Evolutionary conservation across 768 basidiomycete species (phyloP).

Genomic region (Phanerochaete sordida): DNA sequence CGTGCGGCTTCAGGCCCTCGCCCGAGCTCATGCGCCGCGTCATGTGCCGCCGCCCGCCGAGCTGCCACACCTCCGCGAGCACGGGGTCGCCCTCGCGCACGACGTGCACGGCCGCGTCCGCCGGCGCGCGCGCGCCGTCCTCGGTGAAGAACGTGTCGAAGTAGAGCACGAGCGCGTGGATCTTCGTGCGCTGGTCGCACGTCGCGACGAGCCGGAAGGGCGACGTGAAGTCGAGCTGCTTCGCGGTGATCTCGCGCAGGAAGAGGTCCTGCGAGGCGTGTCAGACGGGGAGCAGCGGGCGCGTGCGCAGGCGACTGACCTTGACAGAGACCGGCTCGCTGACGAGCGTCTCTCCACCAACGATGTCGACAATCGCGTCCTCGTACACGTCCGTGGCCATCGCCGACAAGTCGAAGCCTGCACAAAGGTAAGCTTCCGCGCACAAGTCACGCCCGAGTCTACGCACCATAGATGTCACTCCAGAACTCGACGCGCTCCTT

Average conservation of each 20-base stretch:
- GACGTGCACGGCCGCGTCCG: slow-evolving; percentile 49
- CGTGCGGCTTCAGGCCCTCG: slow-evolving; percentile 39
- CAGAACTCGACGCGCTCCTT: slow-evolving; percentile 88
- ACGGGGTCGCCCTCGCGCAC: slow-evolving; percentile 55
- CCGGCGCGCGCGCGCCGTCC: slow-evolving; percentile 49
- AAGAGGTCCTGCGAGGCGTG: slow-evolving; percentile 61
- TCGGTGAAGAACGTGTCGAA: slow-evolving; percentile 92
- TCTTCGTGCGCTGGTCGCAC: slow-evolving; percentile 54
- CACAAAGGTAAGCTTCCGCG: neutral
- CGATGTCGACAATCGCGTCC: slow-evolving; percentile 83
- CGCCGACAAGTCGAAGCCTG: slow-evolving; percentile 84
- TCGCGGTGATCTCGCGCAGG: slow-evolving; percentile 56
- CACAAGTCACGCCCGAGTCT: too few relatives aligned
- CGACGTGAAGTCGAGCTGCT: slow-evolving; percentile 77
- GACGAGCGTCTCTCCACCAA: slow-evolving; percentile 59
- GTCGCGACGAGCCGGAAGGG: slow-evolving; percentile 74
- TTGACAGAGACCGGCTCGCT: slow-evolving; percentile 65
- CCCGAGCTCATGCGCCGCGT: slow-evolving; percentile 57
- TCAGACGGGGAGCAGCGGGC: neutral
- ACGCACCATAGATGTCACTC: slow-evolving; percentile 84
- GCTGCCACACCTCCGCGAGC: slow-evolving; percentile 79
- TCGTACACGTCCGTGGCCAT: slow-evolving; percentile 76
- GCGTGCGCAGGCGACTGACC: slow-evolving; percentile 35
- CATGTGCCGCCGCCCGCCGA: slow-evolving; percentile 61
- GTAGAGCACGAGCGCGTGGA: slow-evolving; percentile 82